Conservation (phyloP, 1,139 yeast species). For the Taiozyma onychis region DNA sequence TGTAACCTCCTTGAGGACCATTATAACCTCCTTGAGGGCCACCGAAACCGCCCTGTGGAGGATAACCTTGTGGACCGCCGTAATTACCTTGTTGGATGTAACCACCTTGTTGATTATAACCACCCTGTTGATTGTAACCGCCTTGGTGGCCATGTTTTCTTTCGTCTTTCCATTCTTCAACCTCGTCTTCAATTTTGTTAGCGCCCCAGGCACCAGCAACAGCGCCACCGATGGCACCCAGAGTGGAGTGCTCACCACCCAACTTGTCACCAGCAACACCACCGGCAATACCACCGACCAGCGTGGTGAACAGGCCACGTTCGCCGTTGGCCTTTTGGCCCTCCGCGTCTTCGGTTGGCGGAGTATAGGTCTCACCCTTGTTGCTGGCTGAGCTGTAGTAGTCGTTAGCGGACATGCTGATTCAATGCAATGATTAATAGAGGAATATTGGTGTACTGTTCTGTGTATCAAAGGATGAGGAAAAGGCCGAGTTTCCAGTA, state of each 20-base stretch:
- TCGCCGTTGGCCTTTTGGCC: conserved; percentile 35
- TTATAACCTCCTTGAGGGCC: conserved; percentile 16
- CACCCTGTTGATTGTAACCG: conserved; percentile 9
- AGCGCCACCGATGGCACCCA: conserved; percentile 55
- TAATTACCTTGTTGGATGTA: too few species aligned
- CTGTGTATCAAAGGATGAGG: background rate
- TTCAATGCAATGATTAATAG: too few species aligned
- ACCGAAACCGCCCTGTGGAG: conserved; percentile 13
- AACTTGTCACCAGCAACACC: conserved; percentile 37
- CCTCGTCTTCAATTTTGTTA: conserved; percentile 44
- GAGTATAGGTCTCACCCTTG: conserved; percentile 10
- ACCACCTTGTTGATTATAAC: conserved; percentile 5
- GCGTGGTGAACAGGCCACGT: conserved; percentile 50
- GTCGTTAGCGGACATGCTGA: conserved; percentile 57
- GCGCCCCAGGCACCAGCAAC: conserved; percentile 57
- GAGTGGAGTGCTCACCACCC: conserved; percentile 45
- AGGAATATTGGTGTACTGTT: too few species aligned
- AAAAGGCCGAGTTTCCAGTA: background rate
- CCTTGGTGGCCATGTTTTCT: conserved; percentile 13
- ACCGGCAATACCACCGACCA: conserved; percentile 59
- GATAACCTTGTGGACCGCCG: conserved; percentile 14
- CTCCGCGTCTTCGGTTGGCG: conserved; percentile 13
- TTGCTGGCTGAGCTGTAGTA: conserved; percentile 43
- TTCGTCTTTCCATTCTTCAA: conserved; percentile 24
- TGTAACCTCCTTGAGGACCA: conserved; percentile 12